phyloP scores from a whole-genome alignment of 768 basidiomycete genomes.

The Phaffia australis region DNA sequence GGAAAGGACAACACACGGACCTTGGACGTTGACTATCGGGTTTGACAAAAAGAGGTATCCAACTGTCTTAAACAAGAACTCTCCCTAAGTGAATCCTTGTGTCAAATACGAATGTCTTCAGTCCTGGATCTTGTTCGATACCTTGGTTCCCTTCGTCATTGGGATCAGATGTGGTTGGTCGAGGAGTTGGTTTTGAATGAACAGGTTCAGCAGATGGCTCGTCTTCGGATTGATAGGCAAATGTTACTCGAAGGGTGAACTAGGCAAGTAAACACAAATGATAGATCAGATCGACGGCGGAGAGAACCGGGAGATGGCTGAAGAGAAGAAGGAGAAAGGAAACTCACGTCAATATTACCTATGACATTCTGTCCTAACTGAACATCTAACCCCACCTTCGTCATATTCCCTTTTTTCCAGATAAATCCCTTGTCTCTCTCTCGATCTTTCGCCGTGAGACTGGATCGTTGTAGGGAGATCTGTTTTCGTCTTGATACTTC shows the following conservation, averaged over 20 bases:
- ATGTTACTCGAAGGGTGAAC: slow-evolving; percentile 91
- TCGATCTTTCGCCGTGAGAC: slow-evolving; percentile 32
- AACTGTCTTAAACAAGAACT: slow-evolving; percentile 36
- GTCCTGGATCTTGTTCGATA: slow-evolving; percentile 47
- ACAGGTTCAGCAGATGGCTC: background rate
- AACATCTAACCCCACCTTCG: slow-evolving; percentile 77
- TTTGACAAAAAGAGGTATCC: background rate
- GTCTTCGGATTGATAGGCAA: slow-evolving; percentile 82
- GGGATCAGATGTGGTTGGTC: background rate
- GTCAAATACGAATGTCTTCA: slow-evolving; percentile 83
- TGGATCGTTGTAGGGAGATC: slow-evolving; percentile 26
- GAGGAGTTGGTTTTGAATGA: slow-evolving; percentile 33
- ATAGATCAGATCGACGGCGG: background rate
- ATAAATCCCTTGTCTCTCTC: slow-evolving; percentile 56
- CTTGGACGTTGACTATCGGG: too few species aligned
- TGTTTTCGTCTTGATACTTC: slow-evolving; percentile 40
- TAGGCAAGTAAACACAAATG: slow-evolving; percentile 36
- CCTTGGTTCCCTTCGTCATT: slow-evolving; percentile 20
- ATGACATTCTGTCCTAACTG: slow-evolving; percentile 66
- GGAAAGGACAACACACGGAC: too few species aligned
- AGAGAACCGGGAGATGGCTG: background rate
- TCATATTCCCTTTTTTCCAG: slow-evolving; percentile 81
- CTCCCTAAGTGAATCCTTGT: slow-evolving; percentile 68
- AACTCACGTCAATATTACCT: slow-evolving; percentile 63
- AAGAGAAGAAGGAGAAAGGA: slow-evolving; percentile 8